Evolutionary conservation across 768 basidiomycete genomes (phyloP).

Genomic region (Pleurotus platypus): DNA sequence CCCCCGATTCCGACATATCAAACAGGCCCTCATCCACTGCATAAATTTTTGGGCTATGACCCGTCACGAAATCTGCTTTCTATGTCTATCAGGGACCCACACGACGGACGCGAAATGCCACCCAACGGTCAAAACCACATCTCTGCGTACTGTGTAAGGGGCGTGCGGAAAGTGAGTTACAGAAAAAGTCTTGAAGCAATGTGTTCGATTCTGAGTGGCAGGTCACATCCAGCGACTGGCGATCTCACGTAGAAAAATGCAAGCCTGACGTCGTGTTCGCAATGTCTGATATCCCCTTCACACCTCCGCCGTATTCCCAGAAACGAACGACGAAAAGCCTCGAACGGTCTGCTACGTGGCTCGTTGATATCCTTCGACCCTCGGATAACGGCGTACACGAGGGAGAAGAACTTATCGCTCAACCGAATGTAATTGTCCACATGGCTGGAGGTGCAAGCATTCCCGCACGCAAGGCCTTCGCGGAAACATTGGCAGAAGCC

Average conservation of each 20-base stretch:
- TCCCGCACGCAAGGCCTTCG: constrained; percentile 62
- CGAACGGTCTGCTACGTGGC: constrained; percentile 66
- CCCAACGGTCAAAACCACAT: constrained; percentile 62
- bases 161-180: constrained; percentile 63
- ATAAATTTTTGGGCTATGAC: constrained; percentile 59
- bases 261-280: constrained; percentile 71
- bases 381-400: constrained; percentile 1
- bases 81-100: constrained; percentile 63
- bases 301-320: constrained; percentile 65
- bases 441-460: constrained; percentile 60
- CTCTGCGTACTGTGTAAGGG: constrained; percentile 57
- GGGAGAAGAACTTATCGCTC: background rate
- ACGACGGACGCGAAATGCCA: constrained; percentile 65
- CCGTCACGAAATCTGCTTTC: constrained; percentile 47
- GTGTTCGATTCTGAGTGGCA: constrained; percentile 19
- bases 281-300: constrained; percentile 67
- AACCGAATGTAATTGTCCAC: constrained; percentile 54
- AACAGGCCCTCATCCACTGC: constrained; percentile 50
- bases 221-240: constrained; percentile 58
- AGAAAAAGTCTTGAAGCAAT: too few relatives aligned
- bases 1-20: constrained; percentile 68
- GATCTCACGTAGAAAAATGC: constrained; percentile 43
- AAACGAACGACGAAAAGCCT: constrained; percentile 75
- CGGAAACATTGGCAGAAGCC: constrained; percentile 51
- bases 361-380: constrained; percentile 46